These are phyloP conservation scores for Termitomyces sp. DNA, from an alignment of 768 basidiomycete genomes.

Conservation along the genomic window DNA sequence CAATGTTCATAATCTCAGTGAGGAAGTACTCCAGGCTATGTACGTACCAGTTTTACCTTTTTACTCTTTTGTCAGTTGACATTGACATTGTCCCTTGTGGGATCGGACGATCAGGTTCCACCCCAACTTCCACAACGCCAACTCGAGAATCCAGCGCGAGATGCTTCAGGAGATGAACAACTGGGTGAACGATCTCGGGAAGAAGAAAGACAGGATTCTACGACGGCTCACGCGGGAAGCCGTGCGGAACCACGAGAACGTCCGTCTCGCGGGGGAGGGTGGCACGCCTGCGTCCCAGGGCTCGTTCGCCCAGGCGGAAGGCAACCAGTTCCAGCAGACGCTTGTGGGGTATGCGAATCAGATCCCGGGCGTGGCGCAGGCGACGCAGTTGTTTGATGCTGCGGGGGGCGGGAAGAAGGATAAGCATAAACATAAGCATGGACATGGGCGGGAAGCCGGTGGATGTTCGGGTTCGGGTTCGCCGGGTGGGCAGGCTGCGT, in stretches of 20 bases:
- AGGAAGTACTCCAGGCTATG: constrained; percentile 66
- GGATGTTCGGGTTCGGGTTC: background rate
- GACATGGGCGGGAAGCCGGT: constrained; percentile 4
- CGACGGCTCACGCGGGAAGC: constrained; percentile 56
- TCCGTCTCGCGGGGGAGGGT: constrained; percentile 51
- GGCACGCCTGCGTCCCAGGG: constrained; percentile 41
- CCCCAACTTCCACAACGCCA: constrained; percentile 68
- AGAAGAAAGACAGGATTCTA: constrained; percentile 43
- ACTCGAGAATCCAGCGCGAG: constrained; percentile 64
- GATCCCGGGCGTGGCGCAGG: constrained; percentile 44
- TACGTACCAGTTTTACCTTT: constrained; percentile 32
- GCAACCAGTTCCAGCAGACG: constrained; percentile 41
- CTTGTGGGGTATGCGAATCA: constrained; percentile 39
- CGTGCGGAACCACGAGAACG: constrained; percentile 70
- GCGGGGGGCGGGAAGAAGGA: constrained; percentile 18
- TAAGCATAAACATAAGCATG: constrained; percentile 18
- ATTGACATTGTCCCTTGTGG: too few species aligned
- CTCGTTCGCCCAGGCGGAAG: constrained; percentile 42
- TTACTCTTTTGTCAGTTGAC: too few species aligned
- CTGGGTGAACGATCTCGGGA: constrained; percentile 54
- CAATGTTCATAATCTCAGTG: constrained; percentile 50
- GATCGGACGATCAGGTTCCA: constrained; percentile 71
- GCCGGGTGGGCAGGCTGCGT: constrained; percentile 18
- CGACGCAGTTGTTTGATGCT: constrained; percentile 32
- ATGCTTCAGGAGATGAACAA: constrained; percentile 66